Evolutionary conservation across 805 yeast genomes (phyloP).

Genomic region (Ogataea pilisensis): DNA sequence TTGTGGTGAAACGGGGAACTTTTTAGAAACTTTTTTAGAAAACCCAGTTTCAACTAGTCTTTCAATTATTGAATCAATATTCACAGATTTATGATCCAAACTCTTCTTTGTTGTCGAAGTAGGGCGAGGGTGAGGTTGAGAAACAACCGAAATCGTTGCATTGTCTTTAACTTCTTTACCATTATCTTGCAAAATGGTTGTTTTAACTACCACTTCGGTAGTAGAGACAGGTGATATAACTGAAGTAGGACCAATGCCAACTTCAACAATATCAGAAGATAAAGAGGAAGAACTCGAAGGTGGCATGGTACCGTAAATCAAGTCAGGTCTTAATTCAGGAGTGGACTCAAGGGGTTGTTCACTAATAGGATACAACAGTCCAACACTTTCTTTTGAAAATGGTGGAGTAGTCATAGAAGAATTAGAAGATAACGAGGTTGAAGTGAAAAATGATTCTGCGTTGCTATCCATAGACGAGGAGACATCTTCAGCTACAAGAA

Average conservation of each 20-base stretch:
- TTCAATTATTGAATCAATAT: slow-evolving; percentile 62
- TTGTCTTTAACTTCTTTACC: too few relatives aligned
- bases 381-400: slow-evolving; percentile 11
- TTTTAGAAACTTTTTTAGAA: slow-evolving; percentile 38
- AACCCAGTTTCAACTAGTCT: slow-evolving; percentile 52
- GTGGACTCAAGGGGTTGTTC: slow-evolving; percentile 33
- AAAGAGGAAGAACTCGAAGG: background rate
- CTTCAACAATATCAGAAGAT: background rate
- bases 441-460: slow-evolving; percentile 34
- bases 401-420: slow-evolving; percentile 28
- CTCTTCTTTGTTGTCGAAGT: too few relatives aligned
- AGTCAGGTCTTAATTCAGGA: slow-evolving; percentile 18
- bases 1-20: slow-evolving; percentile 45
- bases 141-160: too few relatives aligned
- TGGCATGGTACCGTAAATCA: background rate
- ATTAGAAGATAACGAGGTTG: slow-evolving; percentile 26
- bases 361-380: slow-evolving; percentile 22
- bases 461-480: slow-evolving; percentile 42
- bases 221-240: background rate
- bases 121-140: too few relatives aligned
- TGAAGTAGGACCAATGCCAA: too few relatives aligned
- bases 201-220: background rate
- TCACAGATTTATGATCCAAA: slow-evolving; percentile 25
- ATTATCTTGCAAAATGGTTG: background rate
- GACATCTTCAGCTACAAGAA: slow-evolving; percentile 9